Evolutionary conservation across 1,284 basidiomycete species (phyloP).

Genomic region (Ustilago trichophora): DNA sequence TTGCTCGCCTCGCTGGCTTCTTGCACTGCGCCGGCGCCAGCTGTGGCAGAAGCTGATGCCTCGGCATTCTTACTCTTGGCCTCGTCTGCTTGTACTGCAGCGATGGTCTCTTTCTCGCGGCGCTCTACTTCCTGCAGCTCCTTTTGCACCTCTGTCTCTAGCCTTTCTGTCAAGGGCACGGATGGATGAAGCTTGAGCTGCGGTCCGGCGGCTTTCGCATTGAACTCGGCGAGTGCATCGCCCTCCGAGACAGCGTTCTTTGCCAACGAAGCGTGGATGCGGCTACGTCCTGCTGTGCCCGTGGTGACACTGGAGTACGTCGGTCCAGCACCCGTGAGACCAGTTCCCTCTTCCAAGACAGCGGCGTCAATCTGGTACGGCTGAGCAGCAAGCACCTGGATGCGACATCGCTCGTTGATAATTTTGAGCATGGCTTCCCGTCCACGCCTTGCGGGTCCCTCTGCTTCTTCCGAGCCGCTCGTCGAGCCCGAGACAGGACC

Average conservation of each 20-base stretch:
- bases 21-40: constrained; percentile 1
- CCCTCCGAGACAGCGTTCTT: constrained; percentile 53
- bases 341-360: constrained; percentile 63
- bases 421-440: constrained; percentile 84
- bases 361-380: constrained; percentile 59
- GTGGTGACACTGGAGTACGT: constrained; percentile 37
- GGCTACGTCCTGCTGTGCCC: constrained; percentile 24
- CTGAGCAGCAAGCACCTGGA: constrained; percentile 71
- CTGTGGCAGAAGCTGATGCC: constrained; percentile 3
- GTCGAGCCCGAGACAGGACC: constrained; percentile 85
- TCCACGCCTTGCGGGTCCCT: constrained; percentile 69
- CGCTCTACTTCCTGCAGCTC: constrained; percentile 52
- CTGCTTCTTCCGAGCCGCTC: constrained; percentile 75
- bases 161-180: constrained; percentile 58
- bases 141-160: constrained; percentile 60
- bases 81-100: constrained; percentile 37
- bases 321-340: constrained; percentile 61
- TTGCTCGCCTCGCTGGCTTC: constrained; percentile 6
- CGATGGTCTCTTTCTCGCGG: constrained; percentile 35
- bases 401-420: constrained; percentile 88
- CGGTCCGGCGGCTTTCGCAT: constrained; percentile 59
- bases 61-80: constrained; percentile 27
- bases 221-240: constrained; percentile 62
- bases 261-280: constrained; percentile 35
- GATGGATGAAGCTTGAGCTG: constrained; percentile 62